Evolutionary conservation across 768 basidiomycete genomes (phyloP).

Genomic region (Serendipita sp.): DNA sequence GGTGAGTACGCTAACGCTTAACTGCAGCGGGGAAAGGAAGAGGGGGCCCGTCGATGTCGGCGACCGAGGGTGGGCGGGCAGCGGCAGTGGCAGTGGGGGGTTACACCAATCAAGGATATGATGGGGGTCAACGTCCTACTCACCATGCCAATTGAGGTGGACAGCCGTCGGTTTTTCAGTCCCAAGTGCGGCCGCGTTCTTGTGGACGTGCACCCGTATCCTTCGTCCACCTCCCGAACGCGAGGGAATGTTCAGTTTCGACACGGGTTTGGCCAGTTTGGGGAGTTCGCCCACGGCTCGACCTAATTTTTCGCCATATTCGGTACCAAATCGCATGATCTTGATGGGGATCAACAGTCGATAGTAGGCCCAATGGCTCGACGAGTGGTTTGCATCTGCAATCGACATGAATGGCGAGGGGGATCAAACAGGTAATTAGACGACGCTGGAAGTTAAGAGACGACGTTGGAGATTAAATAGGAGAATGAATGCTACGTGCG

Average conservation of each 20-base stretch:
- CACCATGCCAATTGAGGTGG: slow-evolving; percentile 1
- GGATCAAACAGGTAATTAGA: neutral
- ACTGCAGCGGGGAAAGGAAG: neutral
- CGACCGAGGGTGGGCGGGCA: neutral
- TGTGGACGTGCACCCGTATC: neutral
- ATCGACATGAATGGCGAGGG: neutral
- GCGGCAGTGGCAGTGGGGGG: neutral
- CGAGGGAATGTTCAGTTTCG: neutral
- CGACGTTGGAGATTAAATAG: too few relatives aligned
- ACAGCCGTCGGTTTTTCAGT: neutral
- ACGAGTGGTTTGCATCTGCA: neutral
- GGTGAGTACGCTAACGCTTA: neutral
- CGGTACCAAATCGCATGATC: neutral
- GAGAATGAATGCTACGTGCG: too few relatives aligned
- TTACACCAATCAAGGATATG: neutral
- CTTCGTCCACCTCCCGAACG: neutral
- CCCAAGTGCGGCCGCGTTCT: neutral
- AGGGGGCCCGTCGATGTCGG: neutral
- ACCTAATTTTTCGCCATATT: neutral
- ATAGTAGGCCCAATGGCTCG: neutral
- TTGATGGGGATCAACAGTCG: neutral
- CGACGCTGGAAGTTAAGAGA: too few relatives aligned
- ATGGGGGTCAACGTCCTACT: neutral
- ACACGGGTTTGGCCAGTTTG: neutral
- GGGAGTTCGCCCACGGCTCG: neutral